Conservation (phyloP, 345 rosid species). For the Rhizophora mangle region DNA sequence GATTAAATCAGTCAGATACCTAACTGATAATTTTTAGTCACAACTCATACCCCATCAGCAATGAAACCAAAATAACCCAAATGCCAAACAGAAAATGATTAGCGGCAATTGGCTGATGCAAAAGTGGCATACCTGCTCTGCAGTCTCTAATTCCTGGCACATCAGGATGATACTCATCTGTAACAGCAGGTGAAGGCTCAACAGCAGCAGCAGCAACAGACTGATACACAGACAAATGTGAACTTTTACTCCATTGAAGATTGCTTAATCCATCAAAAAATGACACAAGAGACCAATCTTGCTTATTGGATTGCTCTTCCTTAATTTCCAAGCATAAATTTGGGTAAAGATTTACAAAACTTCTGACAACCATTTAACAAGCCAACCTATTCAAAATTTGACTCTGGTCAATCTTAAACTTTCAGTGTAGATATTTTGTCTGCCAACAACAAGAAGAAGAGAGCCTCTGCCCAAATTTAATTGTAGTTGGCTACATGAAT, state of each 20-base stretch:
- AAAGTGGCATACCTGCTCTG: slow-evolving; percentile 53
- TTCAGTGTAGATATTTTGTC: too few species aligned
- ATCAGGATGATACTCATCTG: slow-evolving; percentile 39
- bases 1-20: too few species aligned
- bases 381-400: neutral
- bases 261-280: neutral
- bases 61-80: neutral
- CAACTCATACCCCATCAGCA: neutral
- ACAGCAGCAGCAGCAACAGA: slow-evolving; percentile 18
- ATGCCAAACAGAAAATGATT: slow-evolving; percentile 4
- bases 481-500: neutral
- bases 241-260: neutral
- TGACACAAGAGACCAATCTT: neutral
- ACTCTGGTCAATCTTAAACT: too few species aligned
- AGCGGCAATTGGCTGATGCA: slow-evolving; percentile 7
- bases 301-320: neutral
- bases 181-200: slow-evolving; percentile 35
- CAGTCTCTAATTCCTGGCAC: slow-evolving; percentile 58
- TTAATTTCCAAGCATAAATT: neutral
- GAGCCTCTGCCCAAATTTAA: neutral
- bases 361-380: neutral
- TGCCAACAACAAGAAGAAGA: too few species aligned
- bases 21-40: neutral
- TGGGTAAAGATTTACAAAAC: neutral
- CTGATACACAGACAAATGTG: slow-evolving; percentile 2